Conservation (phyloP, 2,329 filamentous ascomycete species). For the Aspergillus fructus region DNA sequence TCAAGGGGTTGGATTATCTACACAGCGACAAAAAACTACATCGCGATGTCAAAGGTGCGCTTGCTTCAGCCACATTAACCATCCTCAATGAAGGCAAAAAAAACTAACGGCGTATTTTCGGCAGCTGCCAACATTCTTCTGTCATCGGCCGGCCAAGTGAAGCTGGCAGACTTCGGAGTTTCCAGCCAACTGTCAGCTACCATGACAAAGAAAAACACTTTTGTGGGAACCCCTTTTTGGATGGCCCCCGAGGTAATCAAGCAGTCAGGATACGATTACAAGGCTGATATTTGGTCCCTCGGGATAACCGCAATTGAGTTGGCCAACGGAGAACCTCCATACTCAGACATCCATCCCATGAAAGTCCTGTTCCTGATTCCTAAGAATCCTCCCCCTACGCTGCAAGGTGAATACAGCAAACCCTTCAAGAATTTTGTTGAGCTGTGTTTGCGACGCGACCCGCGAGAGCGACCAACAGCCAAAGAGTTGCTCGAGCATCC, state of each 20-base stretch:
- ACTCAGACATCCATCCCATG: conserved; percentile 97
- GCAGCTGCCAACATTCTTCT: conserved; percentile 89
- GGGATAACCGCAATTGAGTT: conserved; percentile 92
- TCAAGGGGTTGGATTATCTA: conserved; percentile 87
- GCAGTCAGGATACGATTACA: conserved; percentile 96
- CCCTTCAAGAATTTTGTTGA: conserved; percentile 83
- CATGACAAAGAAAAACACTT: conserved; percentile 99
- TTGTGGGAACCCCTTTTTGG: conserved; percentile 98
- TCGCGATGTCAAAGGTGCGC: conserved; percentile 84
- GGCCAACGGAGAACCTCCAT: conserved; percentile 88
- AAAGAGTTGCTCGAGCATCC: conserved; percentile 84
- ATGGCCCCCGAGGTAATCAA: conserved; percentile 99
- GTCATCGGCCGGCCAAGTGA: conserved; percentile 88
- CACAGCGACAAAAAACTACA: conserved; percentile 96
- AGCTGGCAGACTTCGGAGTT: conserved; percentile 94
- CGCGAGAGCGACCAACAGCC: conserved; percentile 81
- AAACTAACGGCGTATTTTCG: conserved; percentile 16
- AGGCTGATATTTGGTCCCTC: conserved; percentile 96
- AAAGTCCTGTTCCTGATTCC: conserved; percentile 96
- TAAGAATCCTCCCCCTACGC: conserved; percentile 81
- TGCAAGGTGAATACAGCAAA: conserved; percentile 79
- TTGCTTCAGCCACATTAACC: background rate
- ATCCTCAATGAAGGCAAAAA: background rate
- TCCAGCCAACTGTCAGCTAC: conserved; percentile 94
- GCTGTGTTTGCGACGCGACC: conserved; percentile 82